Percentiles rank a stretch among this genome's conserved stretches.
These are phyloP conservation scores for Salix udensis DNA, from an alignment of 345 rosid species.

Conservation along the genomic window DNA sequence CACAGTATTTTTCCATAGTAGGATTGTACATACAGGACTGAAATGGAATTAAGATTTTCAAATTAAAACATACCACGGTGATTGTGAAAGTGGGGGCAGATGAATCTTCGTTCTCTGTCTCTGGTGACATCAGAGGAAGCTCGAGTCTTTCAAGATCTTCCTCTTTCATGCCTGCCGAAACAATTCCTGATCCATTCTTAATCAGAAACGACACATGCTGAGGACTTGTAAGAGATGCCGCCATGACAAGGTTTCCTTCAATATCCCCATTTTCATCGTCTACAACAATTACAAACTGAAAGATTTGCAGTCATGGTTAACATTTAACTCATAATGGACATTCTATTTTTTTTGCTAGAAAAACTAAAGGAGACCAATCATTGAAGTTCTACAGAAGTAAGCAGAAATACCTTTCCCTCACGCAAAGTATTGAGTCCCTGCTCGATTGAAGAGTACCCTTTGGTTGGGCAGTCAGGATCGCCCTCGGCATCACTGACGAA, in stretches of 20 bases:
- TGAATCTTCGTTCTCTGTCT: conserved; percentile 66
- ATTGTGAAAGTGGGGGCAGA: conserved; percentile 83
- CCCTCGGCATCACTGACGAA: conserved; percentile 91
- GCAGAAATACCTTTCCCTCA: conserved; percentile 56
- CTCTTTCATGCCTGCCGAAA: conserved; percentile 74
- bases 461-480: conserved; percentile 83
- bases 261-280: conserved; percentile 72
- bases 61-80: conserved; percentile 49
- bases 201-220: conserved; percentile 57
- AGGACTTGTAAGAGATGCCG: conserved; percentile 56
- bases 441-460: conserved; percentile 64
- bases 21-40: not conserved
- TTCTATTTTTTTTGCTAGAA: no score
- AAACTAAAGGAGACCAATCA: no score
- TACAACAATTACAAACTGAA: conserved; percentile 81
- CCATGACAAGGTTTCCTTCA: conserved; percentile 81
- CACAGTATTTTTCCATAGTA: not conserved
- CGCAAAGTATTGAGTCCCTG: conserved; percentile 53
- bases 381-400: no score
- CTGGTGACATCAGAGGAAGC: conserved; percentile 81
- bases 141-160: conserved; percentile 69
- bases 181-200: conserved; percentile 75
- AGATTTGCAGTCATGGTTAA: conserved; percentile 14
- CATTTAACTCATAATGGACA: no score
- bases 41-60: not conserved